These are phyloP conservation scores for Leccinum olivaceopallidum DNA, from an alignment of 768 basidiomycete species.

Conservation along the genomic window DNA sequence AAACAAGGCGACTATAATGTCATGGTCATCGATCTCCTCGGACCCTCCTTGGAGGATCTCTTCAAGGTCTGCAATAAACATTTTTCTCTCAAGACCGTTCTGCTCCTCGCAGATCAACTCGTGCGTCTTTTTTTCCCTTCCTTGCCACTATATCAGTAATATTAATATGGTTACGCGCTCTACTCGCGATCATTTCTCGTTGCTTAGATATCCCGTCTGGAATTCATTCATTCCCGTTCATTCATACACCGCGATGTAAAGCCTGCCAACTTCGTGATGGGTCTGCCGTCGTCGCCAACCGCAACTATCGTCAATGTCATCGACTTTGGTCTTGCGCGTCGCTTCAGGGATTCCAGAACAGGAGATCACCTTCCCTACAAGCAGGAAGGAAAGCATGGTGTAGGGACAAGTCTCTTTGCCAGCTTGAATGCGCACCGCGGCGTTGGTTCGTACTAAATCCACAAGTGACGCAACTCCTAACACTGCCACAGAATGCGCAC, in stretches of 20 bases:
- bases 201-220: slow-evolving; percentile 85
- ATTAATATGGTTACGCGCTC: slow-evolving; percentile 13
- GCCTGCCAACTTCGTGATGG: slow-evolving; percentile 99
- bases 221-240: slow-evolving; percentile 94
- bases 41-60: slow-evolving; percentile 84
- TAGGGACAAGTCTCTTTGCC: slow-evolving; percentile 77
- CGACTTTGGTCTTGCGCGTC: slow-evolving; percentile 84
- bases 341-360: slow-evolving; percentile 67
- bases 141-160: slow-evolving; percentile 1
- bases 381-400: slow-evolving; percentile 72
- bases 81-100: slow-evolving; percentile 92
- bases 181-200: slow-evolving; percentile 23
- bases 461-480: background rate
- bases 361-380: slow-evolving; percentile 70
- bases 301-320: slow-evolving; percentile 85
- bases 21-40: slow-evolving; percentile 96
- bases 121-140: slow-evolving; percentile 45
- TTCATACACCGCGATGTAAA: slow-evolving; percentile 98
- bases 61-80: slow-evolving; percentile 90
- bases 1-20: slow-evolving; percentile 95
- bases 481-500: slow-evolving; percentile 56
- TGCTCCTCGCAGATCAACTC: slow-evolving; percentile 92
- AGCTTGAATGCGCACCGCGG: slow-evolving; percentile 76
- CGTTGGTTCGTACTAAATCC: slow-evolving; percentile 49
- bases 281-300: slow-evolving; percentile 56